phyloP scores from a whole-genome alignment of 164 flowering plant genomes.

The Vitis labrusca region DNA sequence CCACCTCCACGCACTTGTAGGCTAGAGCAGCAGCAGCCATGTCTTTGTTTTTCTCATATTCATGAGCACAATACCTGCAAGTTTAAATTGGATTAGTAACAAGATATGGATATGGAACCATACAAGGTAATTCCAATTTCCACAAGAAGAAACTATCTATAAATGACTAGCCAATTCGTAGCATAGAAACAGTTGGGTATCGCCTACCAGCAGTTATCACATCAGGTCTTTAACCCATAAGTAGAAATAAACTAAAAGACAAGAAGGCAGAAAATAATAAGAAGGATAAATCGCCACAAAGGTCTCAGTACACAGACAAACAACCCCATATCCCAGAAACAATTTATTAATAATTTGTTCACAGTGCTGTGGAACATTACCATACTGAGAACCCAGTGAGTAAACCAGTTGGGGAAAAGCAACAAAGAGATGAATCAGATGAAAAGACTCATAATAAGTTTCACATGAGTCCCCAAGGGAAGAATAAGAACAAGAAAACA shows the following conservation, averaged over 20 bases:
- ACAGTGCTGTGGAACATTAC: too few relatives aligned
- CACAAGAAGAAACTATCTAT: not conserved
- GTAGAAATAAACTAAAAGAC: too few relatives aligned
- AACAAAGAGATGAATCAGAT: too few relatives aligned
- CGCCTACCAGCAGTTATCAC: not conserved
- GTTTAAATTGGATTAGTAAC: not conserved
- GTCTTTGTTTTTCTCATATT: slow-evolving; percentile 70
- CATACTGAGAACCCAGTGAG: too few relatives aligned
- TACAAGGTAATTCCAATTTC: too few relatives aligned
- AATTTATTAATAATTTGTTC: too few relatives aligned
- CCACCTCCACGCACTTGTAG: slow-evolving; percentile 92
- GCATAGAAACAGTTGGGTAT: not conserved
- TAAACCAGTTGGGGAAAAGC: too few relatives aligned
- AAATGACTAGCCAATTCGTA: too few relatives aligned
- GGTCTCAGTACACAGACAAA: not conserved
- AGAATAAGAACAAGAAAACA: too few relatives aligned
- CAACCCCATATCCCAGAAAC: not conserved
- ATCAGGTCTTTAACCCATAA: too few relatives aligned
- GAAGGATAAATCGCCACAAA: not conserved
- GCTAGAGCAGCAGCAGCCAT: slow-evolving; percentile 93
- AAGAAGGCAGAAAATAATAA: not conserved
- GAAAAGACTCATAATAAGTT: too few relatives aligned
- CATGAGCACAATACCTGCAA: slow-evolving; percentile 78
- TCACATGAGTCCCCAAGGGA: too few relatives aligned
- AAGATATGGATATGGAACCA: not conserved